These are phyloP conservation scores for Taiwanofungus camphoratus DNA, from an alignment of 1,284 basidiomycete genomes.

Conservation along the genomic window DNA sequence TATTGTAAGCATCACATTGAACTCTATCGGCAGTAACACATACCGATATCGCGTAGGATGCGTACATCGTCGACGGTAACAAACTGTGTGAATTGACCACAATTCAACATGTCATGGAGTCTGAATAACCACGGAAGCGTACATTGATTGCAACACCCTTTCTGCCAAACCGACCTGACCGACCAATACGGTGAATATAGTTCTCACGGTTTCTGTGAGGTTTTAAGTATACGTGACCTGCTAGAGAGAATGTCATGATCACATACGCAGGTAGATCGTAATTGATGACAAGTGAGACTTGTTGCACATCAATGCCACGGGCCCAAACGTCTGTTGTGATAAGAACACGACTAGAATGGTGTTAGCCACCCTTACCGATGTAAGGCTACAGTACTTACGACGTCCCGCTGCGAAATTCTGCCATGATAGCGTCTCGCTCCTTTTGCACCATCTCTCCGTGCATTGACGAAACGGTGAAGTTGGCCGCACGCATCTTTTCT, in stretches of 20 bases:
- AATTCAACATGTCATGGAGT: neutral
- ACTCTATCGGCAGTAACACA: slow-evolving; percentile 23
- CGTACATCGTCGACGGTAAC: slow-evolving; percentile 89
- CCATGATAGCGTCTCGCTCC: slow-evolving; percentile 98
- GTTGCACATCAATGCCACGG: slow-evolving; percentile 97
- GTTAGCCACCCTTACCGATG: slow-evolving; percentile 7
- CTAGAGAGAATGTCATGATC: neutral
- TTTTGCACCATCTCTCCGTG: slow-evolving; percentile 99
- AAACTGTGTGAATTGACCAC: slow-evolving; percentile 46
- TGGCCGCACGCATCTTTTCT: slow-evolving; percentile 96
- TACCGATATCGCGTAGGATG: slow-evolving; percentile 87
- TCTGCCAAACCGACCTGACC: slow-evolving; percentile 90
- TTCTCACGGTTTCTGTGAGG: slow-evolving; percentile 85
- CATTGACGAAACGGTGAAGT: slow-evolving; percentile 97
- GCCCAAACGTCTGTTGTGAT: slow-evolving; percentile 99
- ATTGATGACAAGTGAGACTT: slow-evolving; percentile 97
- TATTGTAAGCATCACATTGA: slow-evolving; percentile 8
- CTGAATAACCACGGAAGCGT: slow-evolving; percentile 21
- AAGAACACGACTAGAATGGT: slow-evolving; percentile 67
- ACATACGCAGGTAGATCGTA: slow-evolving; percentile 91
- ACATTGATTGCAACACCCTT: slow-evolving; percentile 94
- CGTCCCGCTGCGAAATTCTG: slow-evolving; percentile 93
- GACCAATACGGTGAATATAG: slow-evolving; percentile 97
- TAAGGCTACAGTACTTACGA: slow-evolving; percentile 50
- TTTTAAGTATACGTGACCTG: neutral